Evolutionary conservation across 2,329 filamentous ascomycete species (phyloP), one percentile per base, ranked within the genome.

Genomic region (Plenodomus biglobosus): DNA sequence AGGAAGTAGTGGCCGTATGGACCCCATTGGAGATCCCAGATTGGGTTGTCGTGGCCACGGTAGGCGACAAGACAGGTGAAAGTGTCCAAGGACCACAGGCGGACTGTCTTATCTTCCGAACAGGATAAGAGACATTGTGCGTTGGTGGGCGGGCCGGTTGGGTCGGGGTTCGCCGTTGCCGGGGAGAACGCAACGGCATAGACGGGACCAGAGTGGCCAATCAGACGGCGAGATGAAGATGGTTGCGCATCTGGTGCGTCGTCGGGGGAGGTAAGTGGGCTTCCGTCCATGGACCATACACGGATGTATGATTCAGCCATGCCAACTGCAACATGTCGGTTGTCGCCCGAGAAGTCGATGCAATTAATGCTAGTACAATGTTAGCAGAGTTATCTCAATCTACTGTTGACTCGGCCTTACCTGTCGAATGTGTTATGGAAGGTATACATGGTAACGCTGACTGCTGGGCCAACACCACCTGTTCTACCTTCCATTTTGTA

Each of bases 371-470:
- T 92, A 52, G 3, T 18, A n/a, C 5, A n/a, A 21, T 18, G 44
- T 38, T 41, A 40, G 36, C 27, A 15, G 16, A n/a, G n/a, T n/a
- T n/a, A 32, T 32, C 3, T 32, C 6, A 32, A 6, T 16, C n/a
- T 40, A 17, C 18, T 15, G 27, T 15, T 30, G 32, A 15, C 30
- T 11, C 7, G 34, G n/a, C 53, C 83, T 77, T 75, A 92, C 90
- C 85, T 88, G 72, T 95, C 91, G 55, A 91, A 86, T 0, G 90
- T 95, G 72, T 99, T 99, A 77, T 99, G 94, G 66, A 97, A 96
- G 0, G 94, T 99, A 70, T 95, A 96, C 88, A 97, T 97, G 77
- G 90, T 94, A 19, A 95, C 86, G 63, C 91, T 95, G 50, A 96
- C 80, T 20, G 86, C 85, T 45, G 90, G 84, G 13, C 92, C 90